Evolutionary conservation across 352 stramenopile genomes (phyloP), one percentile per base, ranked within the genome.

Genomic region (Pythium brachiatum): DNA sequence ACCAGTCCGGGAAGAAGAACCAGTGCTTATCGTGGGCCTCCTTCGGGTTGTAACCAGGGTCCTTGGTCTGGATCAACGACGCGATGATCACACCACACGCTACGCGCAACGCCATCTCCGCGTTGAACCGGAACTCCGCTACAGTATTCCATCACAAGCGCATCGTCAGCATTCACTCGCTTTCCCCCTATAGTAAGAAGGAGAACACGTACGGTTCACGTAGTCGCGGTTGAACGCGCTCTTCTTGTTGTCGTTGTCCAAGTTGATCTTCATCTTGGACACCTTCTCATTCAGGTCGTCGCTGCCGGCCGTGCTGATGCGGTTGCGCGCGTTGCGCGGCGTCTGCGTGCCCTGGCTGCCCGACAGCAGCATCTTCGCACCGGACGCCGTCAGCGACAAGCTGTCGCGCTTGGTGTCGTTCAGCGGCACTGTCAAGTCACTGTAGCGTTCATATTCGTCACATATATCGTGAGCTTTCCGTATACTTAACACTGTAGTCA

Each of bases 51-150:
- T 88, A 85, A 32, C 76, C 50, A 15, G 65, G 62, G 53, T 88
- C 69, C 11, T 77, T 72, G 20, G 77, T 90, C 62, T 91, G 82
- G 21, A 93, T 84, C 31, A 78, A 64, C 16, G 84, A 90, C 18
- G 84, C 81, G 21, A 93, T 66, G 34, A 92, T 63, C 8, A 93
- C 84, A 16, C 80, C 84, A 20, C 66, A 79, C 0, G 84, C 82
- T 7, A 89, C 81, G 26, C 84, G 84, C 27, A 92, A 38, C 31
- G 83, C 80, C 48, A 92, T 70, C 63, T 91, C 78, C 7, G 75
- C 77, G 27, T 89, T 91, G 63, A 83, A 85, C 11, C 67, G 69
- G 54, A 89, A 91, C 26, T 86, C 78, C 13, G 78, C 82, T 91
- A 18, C 20, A 47, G 38, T 32, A 29, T 11, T 25, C 26, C 38